Conservation (phyloP, 169 alveolate genomes). For the Babesia bigemina region DNA sequence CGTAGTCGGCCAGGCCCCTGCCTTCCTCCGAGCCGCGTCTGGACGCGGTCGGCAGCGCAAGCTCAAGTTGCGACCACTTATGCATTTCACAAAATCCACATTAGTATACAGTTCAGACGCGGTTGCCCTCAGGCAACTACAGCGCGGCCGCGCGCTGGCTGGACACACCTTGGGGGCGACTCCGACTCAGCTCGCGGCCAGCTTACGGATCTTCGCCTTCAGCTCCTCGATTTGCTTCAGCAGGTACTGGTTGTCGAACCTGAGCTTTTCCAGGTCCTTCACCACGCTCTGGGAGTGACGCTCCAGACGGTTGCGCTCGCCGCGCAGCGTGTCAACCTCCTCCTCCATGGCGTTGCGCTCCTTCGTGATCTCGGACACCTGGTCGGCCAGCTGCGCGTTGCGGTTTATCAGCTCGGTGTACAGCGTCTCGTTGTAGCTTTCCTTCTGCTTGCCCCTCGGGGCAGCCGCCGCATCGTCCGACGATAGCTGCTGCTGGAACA, state of each 20-base stretch:
- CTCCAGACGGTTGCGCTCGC: constrained; percentile 63
- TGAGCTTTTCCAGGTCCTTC: constrained; percentile 59
- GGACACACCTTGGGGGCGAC: constrained; percentile 4
- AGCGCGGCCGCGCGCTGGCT: background rate
- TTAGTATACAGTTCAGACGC: constrained; percentile 4
- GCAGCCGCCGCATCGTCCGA: constrained; percentile 10
- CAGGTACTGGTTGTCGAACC: constrained; percentile 45
- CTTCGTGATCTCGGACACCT: constrained; percentile 25
- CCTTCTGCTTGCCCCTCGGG: constrained; percentile 21
- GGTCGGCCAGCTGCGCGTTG: constrained; percentile 60
- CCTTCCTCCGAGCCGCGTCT: constrained; percentile 6
- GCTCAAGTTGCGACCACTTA: constrained; percentile 30
- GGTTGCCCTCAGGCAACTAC: background rate
- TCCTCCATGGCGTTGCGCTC: constrained; percentile 43
- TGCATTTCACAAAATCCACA: constrained; percentile 1
- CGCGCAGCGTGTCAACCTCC: constrained; percentile 34
- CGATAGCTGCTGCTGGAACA: constrained; percentile 62
- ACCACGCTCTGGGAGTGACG: constrained; percentile 57
- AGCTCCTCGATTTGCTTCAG: constrained; percentile 49
- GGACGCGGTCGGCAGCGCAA: constrained; percentile 20
- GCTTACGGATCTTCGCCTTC: constrained; percentile 47
- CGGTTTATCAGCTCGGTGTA: constrained; percentile 61
- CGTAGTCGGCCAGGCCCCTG: constrained; percentile 30
- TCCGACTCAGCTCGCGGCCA: constrained; percentile 22
- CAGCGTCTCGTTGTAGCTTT: constrained; percentile 30